Conservation (phyloP, 331 rosid species). For the Spiraea crenata region DNA sequence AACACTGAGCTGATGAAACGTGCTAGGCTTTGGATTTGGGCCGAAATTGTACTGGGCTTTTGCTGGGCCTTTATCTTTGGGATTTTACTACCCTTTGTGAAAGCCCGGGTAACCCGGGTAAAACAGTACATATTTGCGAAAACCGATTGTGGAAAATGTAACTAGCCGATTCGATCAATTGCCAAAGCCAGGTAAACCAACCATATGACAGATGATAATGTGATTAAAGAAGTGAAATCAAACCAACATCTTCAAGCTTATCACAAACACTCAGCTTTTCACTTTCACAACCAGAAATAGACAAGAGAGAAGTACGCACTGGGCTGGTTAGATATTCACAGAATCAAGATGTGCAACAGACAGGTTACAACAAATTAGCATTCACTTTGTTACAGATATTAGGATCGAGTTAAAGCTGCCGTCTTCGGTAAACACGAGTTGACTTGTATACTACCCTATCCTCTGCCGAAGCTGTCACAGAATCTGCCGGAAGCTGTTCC, state of each 20-base stretch:
- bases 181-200: not conserved
- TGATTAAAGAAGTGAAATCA: not conserved
- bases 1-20: too few relatives aligned
- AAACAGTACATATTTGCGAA: too few relatives aligned
- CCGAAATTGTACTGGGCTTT: too few relatives aligned
- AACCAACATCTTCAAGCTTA: not conserved
- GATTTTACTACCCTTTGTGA: not conserved
- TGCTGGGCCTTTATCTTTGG: not conserved
- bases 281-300: not conserved
- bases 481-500: conserved; percentile 24
- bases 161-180: not conserved
- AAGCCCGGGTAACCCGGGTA: too few relatives aligned
- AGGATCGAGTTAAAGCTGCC: conserved; percentile 19
- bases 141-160: too few relatives aligned
- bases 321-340: conserved; percentile 33
- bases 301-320: not conserved
- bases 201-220: not conserved
- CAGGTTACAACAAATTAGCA: conserved; percentile 14
- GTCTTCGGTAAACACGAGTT: conserved; percentile 25
- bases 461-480: conserved; percentile 30
- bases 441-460: conserved; percentile 14
- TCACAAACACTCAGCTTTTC: conserved; percentile 4
- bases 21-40: conserved; percentile 5
- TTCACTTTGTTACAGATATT: conserved; percentile 18
- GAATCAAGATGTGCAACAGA: conserved; percentile 21